Evolutionary conservation across 116 monocot genomes (phyloP).

Genomic region (Cymodocea nodosa): DNA sequence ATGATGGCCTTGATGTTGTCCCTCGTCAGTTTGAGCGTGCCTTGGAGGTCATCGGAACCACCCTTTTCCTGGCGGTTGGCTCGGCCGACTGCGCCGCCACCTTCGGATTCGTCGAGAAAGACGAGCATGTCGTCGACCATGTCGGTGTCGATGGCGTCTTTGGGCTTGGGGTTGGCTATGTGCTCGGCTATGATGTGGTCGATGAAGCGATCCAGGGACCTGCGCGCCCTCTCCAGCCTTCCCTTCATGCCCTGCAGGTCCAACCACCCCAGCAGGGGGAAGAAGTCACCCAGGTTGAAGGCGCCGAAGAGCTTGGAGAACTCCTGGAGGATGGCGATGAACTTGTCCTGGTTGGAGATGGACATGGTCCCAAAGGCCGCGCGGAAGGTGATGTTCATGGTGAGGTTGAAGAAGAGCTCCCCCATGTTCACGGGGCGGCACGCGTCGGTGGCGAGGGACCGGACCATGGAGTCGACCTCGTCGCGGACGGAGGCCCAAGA

Average conservation of each 20-base stretch:
- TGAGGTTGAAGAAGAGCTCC: conserved; percentile 45
- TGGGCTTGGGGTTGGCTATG: conserved; percentile 21
- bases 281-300: conserved; percentile 6
- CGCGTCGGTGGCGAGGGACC: background rate
- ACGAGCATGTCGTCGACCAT: too few species aligned
- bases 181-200: conserved; percentile 56
- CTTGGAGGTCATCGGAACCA: conserved; percentile 12
- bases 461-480: conserved; percentile 27
- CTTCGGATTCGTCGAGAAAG: too few species aligned
- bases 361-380: conserved; percentile 48
- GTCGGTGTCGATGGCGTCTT: conserved; percentile 29
- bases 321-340: conserved; percentile 53
- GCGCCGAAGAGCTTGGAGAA: conserved; percentile 38
- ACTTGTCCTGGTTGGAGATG: conserved; percentile 24
- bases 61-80: background rate
- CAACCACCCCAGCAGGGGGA: conserved; percentile 11
- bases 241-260: conserved; percentile 40
- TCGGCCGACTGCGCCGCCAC: too few species aligned
- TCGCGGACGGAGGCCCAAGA: conserved; percentile 55
- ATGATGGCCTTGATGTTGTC: conserved; percentile 23
- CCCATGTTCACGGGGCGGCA: conserved; percentile 33
- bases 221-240: conserved; percentile 27
- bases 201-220: conserved; percentile 37
- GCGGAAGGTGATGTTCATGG: conserved; percentile 43
- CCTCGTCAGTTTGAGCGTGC: conserved; percentile 16